Percentiles rank a stretch among this genome's conserved stretches.
Conservation (phyloP, 164 flowering plant genomes). For the Dillenia suffruticosa region DNA sequence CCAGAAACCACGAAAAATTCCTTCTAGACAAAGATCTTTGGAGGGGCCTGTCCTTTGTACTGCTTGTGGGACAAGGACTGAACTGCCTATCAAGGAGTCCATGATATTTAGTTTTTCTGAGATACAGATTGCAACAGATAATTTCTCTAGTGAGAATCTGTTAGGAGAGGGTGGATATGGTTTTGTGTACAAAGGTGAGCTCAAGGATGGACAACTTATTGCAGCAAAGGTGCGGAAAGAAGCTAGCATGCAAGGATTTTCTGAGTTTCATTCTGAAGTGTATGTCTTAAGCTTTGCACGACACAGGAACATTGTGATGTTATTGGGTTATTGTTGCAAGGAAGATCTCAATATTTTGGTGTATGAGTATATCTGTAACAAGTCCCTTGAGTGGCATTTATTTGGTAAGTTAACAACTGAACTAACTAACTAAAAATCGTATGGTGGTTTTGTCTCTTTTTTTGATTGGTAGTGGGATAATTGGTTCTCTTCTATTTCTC, state of each 20-base stretch:
- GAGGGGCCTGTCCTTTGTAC: constrained; percentile 49
- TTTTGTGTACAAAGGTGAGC: constrained; percentile 49
- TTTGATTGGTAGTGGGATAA: neutral
- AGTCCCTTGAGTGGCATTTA: constrained; percentile 59
- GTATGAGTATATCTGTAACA: constrained; percentile 67
- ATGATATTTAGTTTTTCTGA: constrained; percentile 39
- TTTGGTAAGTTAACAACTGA: constrained; percentile 28
- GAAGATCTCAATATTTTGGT: constrained; percentile 49
- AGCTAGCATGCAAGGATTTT: constrained; percentile 53
- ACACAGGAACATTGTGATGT: constrained; percentile 65
- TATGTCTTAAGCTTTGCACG: constrained; percentile 53
- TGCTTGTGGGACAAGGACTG: constrained; percentile 43
- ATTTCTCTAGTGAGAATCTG: constrained; percentile 41
- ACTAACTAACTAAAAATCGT: neutral
- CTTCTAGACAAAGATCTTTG: constrained; percentile 11
- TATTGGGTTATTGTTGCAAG: constrained; percentile 53
- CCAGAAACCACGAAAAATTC: constrained; percentile 6
- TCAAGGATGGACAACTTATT: constrained; percentile 54
- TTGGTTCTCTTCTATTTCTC: neutral
- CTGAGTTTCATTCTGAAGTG: constrained; percentile 52
- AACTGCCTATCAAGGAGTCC: constrained; percentile 34
- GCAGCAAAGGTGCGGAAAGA: constrained; percentile 62
- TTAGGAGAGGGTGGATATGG: constrained; percentile 75
- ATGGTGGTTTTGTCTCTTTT: neutral
- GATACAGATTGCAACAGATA: constrained; percentile 46